Evolutionary conservation across 768 basidiomycete species (phyloP), one percentile per base, ranked within the genome.

Genomic region (Nidularia pulvinata): DNA sequence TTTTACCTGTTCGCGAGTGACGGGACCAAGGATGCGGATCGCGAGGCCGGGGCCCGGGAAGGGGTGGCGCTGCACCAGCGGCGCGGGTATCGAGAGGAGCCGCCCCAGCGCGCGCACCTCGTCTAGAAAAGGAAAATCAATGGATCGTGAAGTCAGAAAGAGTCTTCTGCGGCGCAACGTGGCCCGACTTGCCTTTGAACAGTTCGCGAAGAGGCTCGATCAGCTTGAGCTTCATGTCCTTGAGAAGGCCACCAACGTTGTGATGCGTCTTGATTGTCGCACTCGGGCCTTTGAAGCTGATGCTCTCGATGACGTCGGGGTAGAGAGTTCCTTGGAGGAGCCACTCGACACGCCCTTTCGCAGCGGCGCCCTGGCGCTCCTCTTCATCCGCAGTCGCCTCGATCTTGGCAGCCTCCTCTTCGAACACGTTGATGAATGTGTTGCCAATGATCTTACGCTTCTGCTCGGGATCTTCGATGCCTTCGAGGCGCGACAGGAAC

Each of bases 181-280:
- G 25, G 46, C 50, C 36, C 33, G 43, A 19, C 77, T 22, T 59
- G 93, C 96, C 97, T 79, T 99, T 98, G 85, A 99, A 99, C 14
- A 99, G 79, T 75, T 98, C 97, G 35, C 97, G 82, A 36, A 99
- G 75, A 16, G 97, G 97, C 73, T 99, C 97, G 59, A 99, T 98
- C 48, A 99, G 81, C 76, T 98, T 98, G 62, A 99, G 82, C 70
- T 94, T 97, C 97, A 98, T 99, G 72, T 98, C 89, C 66, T 90
- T 91, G 56, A 98, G 79, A 49, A 99, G 76, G 3, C 96, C 96
- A 32, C 97, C 97, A 59, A 98, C 97, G 60, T 99, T 99, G 70
- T 98, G 97, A 69, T 99, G 97, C 2, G 97, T 98, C 80, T 99
- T 99, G 80, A 99, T 99, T 7, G 96, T 98, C 37, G 97, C 97